phyloP scores from a whole-genome alignment of 768 basidiomycete genomes.

The Gautieria morchelliformis region DNA sequence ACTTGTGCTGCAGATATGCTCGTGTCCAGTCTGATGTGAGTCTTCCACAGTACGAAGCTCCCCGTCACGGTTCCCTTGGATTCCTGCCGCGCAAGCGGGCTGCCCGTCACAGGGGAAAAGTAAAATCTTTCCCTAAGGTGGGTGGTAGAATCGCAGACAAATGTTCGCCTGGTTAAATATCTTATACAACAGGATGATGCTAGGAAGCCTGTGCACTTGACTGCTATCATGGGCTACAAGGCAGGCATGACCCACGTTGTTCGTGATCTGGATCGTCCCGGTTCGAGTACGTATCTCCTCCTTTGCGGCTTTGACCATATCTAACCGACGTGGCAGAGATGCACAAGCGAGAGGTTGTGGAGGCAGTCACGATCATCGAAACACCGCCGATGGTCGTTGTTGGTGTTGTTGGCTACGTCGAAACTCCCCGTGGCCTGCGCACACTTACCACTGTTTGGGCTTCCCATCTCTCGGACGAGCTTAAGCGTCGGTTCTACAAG shows the following conservation, averaged over 20 bases:
- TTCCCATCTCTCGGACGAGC: conserved; percentile 91
- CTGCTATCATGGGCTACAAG: conserved; percentile 98
- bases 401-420: conserved; percentile 98
- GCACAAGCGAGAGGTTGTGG: conserved; percentile 99
- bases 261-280: conserved; percentile 97
- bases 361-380: conserved; percentile 93
- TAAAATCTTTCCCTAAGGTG: conserved; percentile 99
- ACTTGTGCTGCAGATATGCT: conserved; percentile 1
- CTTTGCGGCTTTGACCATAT: background rate
- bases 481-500: conserved; percentile 99
- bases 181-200: conserved; percentile 84
- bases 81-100: conserved; percentile 96
- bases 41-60: conserved; percentile 79
- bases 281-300: conserved; percentile 71
- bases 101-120: conserved; percentile 96
- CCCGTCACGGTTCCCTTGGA: conserved; percentile 95
- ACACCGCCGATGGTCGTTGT: conserved; percentile 95
- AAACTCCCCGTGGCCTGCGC: conserved; percentile 97
- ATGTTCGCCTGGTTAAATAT: background rate
- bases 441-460: conserved; percentile 99
- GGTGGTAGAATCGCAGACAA: conserved; percentile 17
- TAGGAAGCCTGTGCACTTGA: conserved; percentile 98
- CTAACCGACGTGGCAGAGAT: conserved; percentile 54
- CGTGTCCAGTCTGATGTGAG: background rate
- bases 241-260: conserved; percentile 99